phyloP scores from a whole-genome alignment of 257 asterid species.

The Scutellaria barbata region DNA sequence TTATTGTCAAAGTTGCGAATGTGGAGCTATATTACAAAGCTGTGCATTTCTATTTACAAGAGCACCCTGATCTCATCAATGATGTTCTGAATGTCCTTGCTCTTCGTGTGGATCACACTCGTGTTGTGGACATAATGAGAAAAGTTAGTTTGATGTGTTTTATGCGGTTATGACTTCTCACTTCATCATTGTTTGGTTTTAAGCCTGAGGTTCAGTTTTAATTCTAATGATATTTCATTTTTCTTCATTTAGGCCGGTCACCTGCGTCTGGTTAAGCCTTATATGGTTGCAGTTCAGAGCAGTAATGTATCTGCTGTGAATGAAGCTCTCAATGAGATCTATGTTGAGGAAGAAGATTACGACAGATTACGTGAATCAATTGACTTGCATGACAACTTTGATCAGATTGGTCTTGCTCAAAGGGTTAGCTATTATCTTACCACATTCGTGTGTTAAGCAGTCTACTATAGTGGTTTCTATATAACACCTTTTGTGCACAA shows the following conservation, averaged over 20 bases:
- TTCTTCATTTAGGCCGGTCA: constrained; percentile 74
- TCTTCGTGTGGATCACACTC: constrained; percentile 91
- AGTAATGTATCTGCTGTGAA: constrained; percentile 91
- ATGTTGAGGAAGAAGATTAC: constrained; percentile 94
- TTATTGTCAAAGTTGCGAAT: constrained; percentile 93
- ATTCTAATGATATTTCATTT: constrained; percentile 29
- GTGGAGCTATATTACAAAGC: constrained; percentile 99
- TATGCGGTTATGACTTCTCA: neutral
- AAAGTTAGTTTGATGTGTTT: constrained; percentile 51
- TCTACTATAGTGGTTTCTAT: constrained; percentile 15
- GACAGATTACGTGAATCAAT: constrained; percentile 89
- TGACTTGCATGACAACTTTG: constrained; percentile 84
- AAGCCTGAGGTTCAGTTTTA: neutral
- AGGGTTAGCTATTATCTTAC: constrained; percentile 51
- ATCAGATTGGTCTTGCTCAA: constrained; percentile 94
- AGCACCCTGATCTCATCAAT: constrained; percentile 93
- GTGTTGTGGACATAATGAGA: constrained; percentile 94
- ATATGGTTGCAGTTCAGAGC: constrained; percentile 97
- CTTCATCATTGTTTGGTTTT: constrained; percentile 8
- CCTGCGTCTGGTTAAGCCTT: constrained; percentile 87
- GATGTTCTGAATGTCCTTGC: constrained; percentile 94
- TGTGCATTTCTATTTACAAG: constrained; percentile 97
- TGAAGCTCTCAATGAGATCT: constrained; percentile 90
- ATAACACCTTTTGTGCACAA: constrained; percentile 21
- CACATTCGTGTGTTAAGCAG: neutral